Conservation (phyloP, 2,329 filamentous ascomycete genomes). For the Thyridium curvatum region DNA sequence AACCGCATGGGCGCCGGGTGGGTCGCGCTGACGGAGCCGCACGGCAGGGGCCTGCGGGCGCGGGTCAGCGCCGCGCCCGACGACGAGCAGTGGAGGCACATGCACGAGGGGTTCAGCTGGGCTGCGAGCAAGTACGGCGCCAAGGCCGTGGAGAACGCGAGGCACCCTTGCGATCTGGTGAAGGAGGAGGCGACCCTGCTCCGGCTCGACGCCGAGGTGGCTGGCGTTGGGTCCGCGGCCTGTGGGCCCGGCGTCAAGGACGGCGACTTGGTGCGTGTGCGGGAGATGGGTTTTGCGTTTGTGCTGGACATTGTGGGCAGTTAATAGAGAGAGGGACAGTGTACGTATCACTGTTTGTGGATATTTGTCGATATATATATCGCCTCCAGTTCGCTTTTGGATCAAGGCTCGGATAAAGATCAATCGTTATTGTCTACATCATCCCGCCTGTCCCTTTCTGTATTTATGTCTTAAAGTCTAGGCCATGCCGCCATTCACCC, state of each 20-base stretch:
- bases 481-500: slow-evolving; percentile 32
- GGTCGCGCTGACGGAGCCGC: slow-evolving; percentile 31
- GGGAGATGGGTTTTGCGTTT: slow-evolving; percentile 34
- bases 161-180: slow-evolving; percentile 57
- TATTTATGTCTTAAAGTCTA: too few species aligned
- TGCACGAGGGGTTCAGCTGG: slow-evolving; percentile 42
- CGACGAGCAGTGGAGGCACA: slow-evolving; percentile 18
- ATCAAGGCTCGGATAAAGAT: too few species aligned
- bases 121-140: slow-evolving; percentile 47
- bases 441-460: too few species aligned
- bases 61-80: slow-evolving; percentile 16
- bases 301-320: slow-evolving; percentile 20
- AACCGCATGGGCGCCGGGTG: slow-evolving; percentile 57
- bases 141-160: slow-evolving; percentile 47
- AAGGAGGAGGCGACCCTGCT: slow-evolving; percentile 38
- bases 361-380: too few species aligned
- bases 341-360: too few species aligned
- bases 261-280: slow-evolving; percentile 33
- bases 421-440: too few species aligned
- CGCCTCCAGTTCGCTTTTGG: too few species aligned
- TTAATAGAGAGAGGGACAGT: too few species aligned
- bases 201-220: slow-evolving; percentile 37
- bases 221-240: slow-evolving; percentile 41
- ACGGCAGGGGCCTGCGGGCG: slow-evolving; percentile 20
- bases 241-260: slow-evolving; percentile 42